Base-by-base conservation (phyloP, 371 early-diverging fungal species). In the Mortierella sp. region DNA sequence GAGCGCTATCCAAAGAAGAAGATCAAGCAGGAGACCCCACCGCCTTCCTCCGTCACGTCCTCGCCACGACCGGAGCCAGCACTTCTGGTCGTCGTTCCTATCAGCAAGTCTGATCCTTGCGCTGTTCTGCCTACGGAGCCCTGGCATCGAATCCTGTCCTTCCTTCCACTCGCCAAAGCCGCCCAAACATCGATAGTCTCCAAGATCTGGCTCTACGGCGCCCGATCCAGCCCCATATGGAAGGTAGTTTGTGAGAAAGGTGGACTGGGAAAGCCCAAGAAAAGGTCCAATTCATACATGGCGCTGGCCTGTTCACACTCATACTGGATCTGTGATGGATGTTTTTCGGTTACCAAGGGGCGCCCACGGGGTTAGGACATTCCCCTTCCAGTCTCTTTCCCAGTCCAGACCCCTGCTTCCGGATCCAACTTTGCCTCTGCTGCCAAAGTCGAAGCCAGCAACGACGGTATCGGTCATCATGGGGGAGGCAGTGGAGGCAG, bases 361-460 rank as follows among this genome's bases (percentile, higher is more conserved):
- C 26, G 40, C 26, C 57, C n/a, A 13, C 48, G 16, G 26, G 19
- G 28, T 10, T 81, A 77, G 14, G n/a, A 74, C 8, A 70, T 82
- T 69, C 82, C 82, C 3, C 57, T 82, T 3, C 72, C 73, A 0
- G 61, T 82, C 1, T 54, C 54, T 9, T 54, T 54, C 6, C 9
- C 37, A 40, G 43, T 6, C 6, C 43, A 40, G 43, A 40, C 43
- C 43, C 43, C 6, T 40, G 43, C 43, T 40, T 4, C 43, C 6
- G 43, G 43, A 40, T 40, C 43, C 43, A 6, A 40, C 43, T 40
- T 6, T 14, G 26, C 11, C 24, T 46, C 51, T 9, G 2, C 8
- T 8, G 54, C 10, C 6, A 10, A 0, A 54, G n/a, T 2, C n/a
- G 34, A 40, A 40, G 43, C 6, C 43, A 6, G 6, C 43, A 40